Evolutionary conservation across 495 filamentous ascomycete genomes (phyloP), one percentile per base, ranked within the genome.

Genomic region (Jackrogersella minutella): DNA sequence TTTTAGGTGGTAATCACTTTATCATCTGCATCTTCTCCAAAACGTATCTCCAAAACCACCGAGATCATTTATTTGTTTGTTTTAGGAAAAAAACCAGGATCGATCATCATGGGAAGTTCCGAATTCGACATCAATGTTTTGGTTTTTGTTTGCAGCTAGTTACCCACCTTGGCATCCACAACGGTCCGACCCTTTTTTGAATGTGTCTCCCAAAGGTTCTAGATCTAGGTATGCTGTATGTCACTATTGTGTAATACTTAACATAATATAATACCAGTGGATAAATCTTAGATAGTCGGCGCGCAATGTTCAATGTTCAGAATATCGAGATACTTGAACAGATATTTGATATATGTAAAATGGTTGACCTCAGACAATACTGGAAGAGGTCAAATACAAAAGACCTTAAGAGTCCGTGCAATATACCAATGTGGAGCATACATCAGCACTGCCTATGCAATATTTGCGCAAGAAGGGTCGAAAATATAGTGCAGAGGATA

Each of bases 141-240:
- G 44, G 22, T 56, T 24, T 50, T 16, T 33, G 37, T 21, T 2
- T 40, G n/a, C 14, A 30, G 31, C 11, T 31, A 17, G 46, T 40
- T 43, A 58, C 33, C 46, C 37, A 51, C 58, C 58, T 58, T 54
- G 13, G 39, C 30, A 62, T 46, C 58, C 58, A 40, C 40, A 17
- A 58, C 64, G 64, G 64, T 30, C 64, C 64, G 52, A 30, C 43
- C 64, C 64, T 61, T 41, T 39, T 49, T 66, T 55, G 0, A 24
- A 46, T 30, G 33, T 56, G 30, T 16, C 33, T 39, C 22, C 19
- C 43, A 59, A 14, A 7, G 3, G 8, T 44, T 44, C 40, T 41
- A 41, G 5, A 41, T 9, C 40, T 22, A 24, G 17, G 17, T 44
- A 44, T 3, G 10, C 41, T 26, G 13, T 46, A 19, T 46, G 9